Evolutionary conservation across 352 stramenopile species (phyloP).

Genomic region (Phytopythium vexans): DNA sequence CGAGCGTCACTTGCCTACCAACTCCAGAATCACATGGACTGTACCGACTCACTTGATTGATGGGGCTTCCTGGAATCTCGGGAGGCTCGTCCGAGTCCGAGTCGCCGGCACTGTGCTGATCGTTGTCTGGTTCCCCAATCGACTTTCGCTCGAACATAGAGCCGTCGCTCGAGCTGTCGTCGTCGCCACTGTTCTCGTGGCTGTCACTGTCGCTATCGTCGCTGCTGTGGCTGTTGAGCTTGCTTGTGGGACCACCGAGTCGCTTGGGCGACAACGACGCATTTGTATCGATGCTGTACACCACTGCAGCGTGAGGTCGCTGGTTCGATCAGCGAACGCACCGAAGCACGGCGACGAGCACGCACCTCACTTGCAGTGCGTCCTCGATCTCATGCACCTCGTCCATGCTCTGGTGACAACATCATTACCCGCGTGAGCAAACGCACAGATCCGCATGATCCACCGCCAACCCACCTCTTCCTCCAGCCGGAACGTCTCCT

Average conservation of each 20-base stretch:
- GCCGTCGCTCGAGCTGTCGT: slow-evolving; percentile 5
- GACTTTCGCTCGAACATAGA: too few relatives aligned
- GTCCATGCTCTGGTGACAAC: slow-evolving; percentile 60
- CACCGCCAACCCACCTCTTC: slow-evolving; percentile 34
- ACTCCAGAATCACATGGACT: not conserved
- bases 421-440: not conserved
- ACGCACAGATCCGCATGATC: not conserved
- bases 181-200: slow-evolving; percentile 7
- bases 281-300: slow-evolving; percentile 45
- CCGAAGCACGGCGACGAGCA: not conserved
- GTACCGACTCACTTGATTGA: slow-evolving; percentile 23
- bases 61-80: slow-evolving; percentile 66
- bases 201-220: slow-evolving; percentile 4
- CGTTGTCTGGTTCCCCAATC: too few relatives aligned
- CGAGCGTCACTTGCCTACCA: not conserved
- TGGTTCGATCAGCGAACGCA: too few relatives aligned
- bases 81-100: slow-evolving; percentile 46
- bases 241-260: slow-evolving; percentile 15
- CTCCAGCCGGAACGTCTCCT: slow-evolving; percentile 43
- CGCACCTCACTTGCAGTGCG: slow-evolving; percentile 45
- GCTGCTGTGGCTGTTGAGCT: slow-evolving; percentile 9
- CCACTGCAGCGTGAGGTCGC: too few relatives aligned
- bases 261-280: slow-evolving; percentile 35
- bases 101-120: too few relatives aligned
- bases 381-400: slow-evolving; percentile 66